phyloP scores from a whole-genome alignment of 495 filamentous ascomycete species.

The Annulohypoxylon stygium region DNA sequence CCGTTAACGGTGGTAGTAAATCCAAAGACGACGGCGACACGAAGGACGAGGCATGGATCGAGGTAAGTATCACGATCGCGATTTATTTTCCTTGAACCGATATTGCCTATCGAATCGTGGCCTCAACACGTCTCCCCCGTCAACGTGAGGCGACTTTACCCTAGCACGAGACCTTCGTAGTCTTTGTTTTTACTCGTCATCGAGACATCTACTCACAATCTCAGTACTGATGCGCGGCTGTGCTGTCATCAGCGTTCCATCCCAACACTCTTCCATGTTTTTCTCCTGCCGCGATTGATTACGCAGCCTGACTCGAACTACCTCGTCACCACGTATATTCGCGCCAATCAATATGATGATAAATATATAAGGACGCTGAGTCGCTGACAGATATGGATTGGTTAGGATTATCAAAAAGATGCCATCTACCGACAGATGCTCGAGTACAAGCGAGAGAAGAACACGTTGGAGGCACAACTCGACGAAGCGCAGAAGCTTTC shows the following conservation, averaged over 20 bases:
- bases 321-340: slow-evolving; percentile 43
- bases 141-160: slow-evolving; percentile 26
- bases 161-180: slow-evolving; percentile 40
- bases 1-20: slow-evolving; percentile 80
- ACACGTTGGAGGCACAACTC: slow-evolving; percentile 78
- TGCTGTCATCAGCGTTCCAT: slow-evolving; percentile 44
- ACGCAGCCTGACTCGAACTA: slow-evolving; percentile 40
- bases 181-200: slow-evolving; percentile 42
- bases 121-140: slow-evolving; percentile 14
- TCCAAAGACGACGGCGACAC: slow-evolving; percentile 80
- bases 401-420: slow-evolving; percentile 95
- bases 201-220: slow-evolving; percentile 50
- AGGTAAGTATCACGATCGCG: slow-evolving; percentile 71
- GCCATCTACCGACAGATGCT: slow-evolving; percentile 97
- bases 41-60: slow-evolving; percentile 82
- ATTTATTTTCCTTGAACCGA: slow-evolving; percentile 26
- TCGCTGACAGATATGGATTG: slow-evolving; percentile 54
- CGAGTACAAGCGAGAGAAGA: slow-evolving; percentile 93
- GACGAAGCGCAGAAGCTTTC: slow-evolving; percentile 81
- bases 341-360: slow-evolving; percentile 42
- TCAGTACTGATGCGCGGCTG: slow-evolving; percentile 52
- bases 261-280: slow-evolving; percentile 36
- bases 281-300: slow-evolving; percentile 37
- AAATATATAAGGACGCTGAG: slow-evolving; percentile 29
- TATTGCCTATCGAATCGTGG: slow-evolving; percentile 25